Conservation (phyloP, 2,329 filamentous ascomycete species). For the Trichoderma hamatum region DNA sequence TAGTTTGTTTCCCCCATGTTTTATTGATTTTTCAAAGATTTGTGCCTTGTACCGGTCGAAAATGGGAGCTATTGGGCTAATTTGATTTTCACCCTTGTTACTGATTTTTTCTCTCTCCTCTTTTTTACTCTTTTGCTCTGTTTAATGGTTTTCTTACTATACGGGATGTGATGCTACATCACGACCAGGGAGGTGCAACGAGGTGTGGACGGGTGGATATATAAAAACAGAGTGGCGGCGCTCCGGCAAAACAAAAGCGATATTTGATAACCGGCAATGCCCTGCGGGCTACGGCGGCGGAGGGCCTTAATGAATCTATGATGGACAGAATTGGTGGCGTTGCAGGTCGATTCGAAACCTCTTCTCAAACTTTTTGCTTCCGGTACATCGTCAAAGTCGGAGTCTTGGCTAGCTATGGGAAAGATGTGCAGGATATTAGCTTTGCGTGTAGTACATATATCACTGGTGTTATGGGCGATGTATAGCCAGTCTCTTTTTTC, state of each 20-base stretch:
- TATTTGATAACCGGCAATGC: constrained; percentile 15
- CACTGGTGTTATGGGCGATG: constrained; percentile 20
- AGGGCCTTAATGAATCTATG: constrained; percentile 26
- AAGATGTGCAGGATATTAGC: not conserved
- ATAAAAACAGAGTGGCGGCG: not conserved
- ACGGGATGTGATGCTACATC: not conserved
- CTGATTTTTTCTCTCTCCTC: not conserved
- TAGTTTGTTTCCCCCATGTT: not conserved
- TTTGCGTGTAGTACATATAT: constrained; percentile 14
- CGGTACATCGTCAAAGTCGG: not conserved
- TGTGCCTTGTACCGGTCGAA: not conserved
- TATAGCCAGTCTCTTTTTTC: not conserved
- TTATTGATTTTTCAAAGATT: not conserved
- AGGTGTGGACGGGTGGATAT: not conserved
- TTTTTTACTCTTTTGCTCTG: not conserved
- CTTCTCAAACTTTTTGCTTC: not conserved
- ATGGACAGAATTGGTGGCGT: constrained; percentile 19
- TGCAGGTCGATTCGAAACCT: constrained; percentile 9
- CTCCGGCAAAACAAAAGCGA: constrained; percentile 18
- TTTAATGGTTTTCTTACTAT: not conserved
- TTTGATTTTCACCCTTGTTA: not conserved
- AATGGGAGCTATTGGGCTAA: not conserved
- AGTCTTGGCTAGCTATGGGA: constrained; percentile 2
- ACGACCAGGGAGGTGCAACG: not conserved
- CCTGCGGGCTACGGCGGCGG: constrained; percentile 16